Evolutionary conservation across 148 eudicot genomes (phyloP), one percentile per base, ranked within the genome.

Genomic region (Agrostemma githago): DNA sequence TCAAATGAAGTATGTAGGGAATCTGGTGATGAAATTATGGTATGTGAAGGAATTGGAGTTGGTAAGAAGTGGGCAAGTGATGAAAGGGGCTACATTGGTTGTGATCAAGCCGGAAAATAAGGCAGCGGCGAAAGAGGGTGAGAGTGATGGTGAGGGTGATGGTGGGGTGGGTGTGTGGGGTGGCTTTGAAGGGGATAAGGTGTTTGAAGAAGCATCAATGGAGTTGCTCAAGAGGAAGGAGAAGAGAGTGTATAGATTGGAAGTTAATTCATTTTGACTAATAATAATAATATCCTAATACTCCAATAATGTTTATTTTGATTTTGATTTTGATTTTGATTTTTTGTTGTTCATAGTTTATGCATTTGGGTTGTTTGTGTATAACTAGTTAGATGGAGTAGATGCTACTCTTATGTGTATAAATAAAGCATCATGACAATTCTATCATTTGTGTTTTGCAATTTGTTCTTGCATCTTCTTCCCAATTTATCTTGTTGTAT

Each of bases 61-160:
- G 82, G 85, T 84, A 1, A 63, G 56, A 34, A 76, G 68, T 3
- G 93, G 89, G 48, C 43, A 75, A 14, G 87, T 84, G 73, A 76
- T 89, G 85, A 83, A 84, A 65, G 96, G 91, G 40, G 96, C 91
- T 46, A 91, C 93, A 43, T 46, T 91, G 72, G 83, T 87, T 15
- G 85, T 85, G 72, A 82, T 90, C 16, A 74, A 80, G 78, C 88
- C 92, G 2, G 83, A 77, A 20, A 69, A 17, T 11, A 66, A 67
- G 59, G 72, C 21, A 17, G 19, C 4, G 71, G 62, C 2, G 76
- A 59, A 14, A 42, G 68, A 53, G 65, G 71, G 10, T 62, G 40
- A 14, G 76, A 60, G 20, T 60, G 71, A 26, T 26, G 34, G 34
- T 26, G 34, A 26, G 0, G 34, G 34, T 26, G 34, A 26, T 60